phyloP scores from a whole-genome alignment of 257 asterid species.

The Vinca minor region DNA sequence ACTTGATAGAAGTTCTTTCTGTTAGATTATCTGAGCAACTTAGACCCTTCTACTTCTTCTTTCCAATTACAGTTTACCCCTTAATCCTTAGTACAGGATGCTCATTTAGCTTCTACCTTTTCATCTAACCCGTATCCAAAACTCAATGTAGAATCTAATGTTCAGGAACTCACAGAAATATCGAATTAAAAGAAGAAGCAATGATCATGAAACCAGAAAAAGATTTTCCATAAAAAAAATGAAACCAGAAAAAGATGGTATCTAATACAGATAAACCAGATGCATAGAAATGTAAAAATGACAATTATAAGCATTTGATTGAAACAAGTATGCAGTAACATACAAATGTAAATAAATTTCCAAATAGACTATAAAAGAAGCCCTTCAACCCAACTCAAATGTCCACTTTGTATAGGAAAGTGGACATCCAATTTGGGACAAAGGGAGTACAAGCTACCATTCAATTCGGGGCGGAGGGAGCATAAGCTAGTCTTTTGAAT shows the following conservation, averaged over 20 bases:
- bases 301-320: not conserved
- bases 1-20: not conserved
- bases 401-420: too few relatives aligned
- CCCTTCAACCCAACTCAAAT: too few relatives aligned
- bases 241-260: not conserved
- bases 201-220: too few relatives aligned
- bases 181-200: not conserved
- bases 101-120: not conserved
- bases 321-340: not conserved
- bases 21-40: not conserved
- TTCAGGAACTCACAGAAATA: not conserved
- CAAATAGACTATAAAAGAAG: not conserved
- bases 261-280: not conserved
- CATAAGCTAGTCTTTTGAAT: not conserved
- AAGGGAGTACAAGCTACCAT: too few relatives aligned
- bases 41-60: not conserved
- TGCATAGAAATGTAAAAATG: not conserved
- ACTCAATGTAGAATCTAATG: not conserved
- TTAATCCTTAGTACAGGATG: not conserved
- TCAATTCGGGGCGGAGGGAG: too few relatives aligned
- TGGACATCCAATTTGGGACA: too few relatives aligned
- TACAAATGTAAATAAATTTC: too few relatives aligned
- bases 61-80: not conserved
- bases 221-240: too few relatives aligned
- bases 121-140: not conserved